phyloP scores from a whole-genome alignment of 768 basidiomycete genomes.

The Phallus indusiatus region DNA sequence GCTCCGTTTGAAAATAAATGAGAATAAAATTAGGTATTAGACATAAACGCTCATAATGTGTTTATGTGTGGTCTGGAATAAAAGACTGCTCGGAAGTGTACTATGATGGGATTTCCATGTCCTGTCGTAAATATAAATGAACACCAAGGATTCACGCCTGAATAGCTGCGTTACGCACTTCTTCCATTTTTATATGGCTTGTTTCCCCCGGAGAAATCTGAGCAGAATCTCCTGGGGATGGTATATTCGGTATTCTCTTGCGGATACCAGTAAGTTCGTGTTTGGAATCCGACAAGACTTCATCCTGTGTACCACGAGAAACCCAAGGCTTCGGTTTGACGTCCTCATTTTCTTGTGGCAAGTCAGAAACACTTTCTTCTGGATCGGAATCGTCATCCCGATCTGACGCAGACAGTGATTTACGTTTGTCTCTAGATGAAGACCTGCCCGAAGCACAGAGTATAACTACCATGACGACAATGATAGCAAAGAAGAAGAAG shows the following conservation, averaged over 20 bases:
- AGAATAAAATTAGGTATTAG: too few relatives aligned
- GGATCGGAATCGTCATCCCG: background rate
- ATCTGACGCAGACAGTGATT: background rate
- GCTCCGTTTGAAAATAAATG: too few relatives aligned
- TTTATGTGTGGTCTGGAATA: too few relatives aligned
- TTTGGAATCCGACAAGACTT: background rate
- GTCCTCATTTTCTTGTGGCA: background rate
- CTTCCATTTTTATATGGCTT: background rate
- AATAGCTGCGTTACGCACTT: background rate
- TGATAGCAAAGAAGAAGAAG: conserved; percentile 25
- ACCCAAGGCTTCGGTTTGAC: background rate
- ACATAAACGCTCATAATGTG: too few relatives aligned
- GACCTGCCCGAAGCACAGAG: conserved; percentile 19
- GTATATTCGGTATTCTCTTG: background rate
- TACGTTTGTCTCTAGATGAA: background rate
- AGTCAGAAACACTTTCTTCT: background rate
- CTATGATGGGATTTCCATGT: too few relatives aligned
- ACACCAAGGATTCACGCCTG: background rate
- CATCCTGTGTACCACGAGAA: background rate
- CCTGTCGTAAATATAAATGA: too few relatives aligned
- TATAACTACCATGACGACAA: conserved; percentile 23
- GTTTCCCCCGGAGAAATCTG: background rate
- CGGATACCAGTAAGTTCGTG: background rate
- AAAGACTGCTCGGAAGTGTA: too few relatives aligned
- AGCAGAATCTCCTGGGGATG: background rate